These are phyloP conservation scores for Saturnispora quitensis DNA, from an alignment of 805 yeast species.

Conservation along the genomic window DNA sequence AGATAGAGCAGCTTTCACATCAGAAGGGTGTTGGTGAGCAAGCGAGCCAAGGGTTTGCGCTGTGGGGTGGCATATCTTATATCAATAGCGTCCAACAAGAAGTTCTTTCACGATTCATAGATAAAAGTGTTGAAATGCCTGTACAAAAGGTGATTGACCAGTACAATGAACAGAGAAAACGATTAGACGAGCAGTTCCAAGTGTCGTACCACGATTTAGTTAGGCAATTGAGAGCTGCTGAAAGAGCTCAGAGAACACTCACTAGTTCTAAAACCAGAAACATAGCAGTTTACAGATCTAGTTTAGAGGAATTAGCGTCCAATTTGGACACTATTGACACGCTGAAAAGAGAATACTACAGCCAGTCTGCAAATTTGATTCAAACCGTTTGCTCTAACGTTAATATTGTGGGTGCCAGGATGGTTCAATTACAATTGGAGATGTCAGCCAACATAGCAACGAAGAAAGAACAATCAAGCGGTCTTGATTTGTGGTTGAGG, in stretches of 20 bases:
- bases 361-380: constrained; percentile 50
- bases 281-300: constrained; percentile 56
- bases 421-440: constrained; percentile 73
- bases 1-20: constrained; percentile 56
- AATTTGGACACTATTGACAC: constrained; percentile 75
- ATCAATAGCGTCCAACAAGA: constrained; percentile 71
- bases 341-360: constrained; percentile 66
- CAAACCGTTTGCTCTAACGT: constrained; percentile 52
- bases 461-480: constrained; percentile 85
- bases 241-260: constrained; percentile 48
- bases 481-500: constrained; percentile 36
- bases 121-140: constrained; percentile 48
- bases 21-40: constrained; percentile 48
- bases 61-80: constrained; percentile 71
- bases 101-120: constrained; percentile 50
- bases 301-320: constrained; percentile 55
- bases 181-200: constrained; percentile 47
- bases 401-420: constrained; percentile 47
- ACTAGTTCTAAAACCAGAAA: constrained; percentile 56
- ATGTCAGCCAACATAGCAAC: constrained; percentile 71
- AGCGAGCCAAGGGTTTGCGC: constrained; percentile 53
- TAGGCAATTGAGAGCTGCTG: constrained; percentile 46
- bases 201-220: constrained; percentile 44
- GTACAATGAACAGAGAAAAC: constrained; percentile 35
- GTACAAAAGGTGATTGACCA: constrained; percentile 35